Conservation (phyloP, 352 stramenopile genomes). For the Globisporangium uncinulatum region DNA sequence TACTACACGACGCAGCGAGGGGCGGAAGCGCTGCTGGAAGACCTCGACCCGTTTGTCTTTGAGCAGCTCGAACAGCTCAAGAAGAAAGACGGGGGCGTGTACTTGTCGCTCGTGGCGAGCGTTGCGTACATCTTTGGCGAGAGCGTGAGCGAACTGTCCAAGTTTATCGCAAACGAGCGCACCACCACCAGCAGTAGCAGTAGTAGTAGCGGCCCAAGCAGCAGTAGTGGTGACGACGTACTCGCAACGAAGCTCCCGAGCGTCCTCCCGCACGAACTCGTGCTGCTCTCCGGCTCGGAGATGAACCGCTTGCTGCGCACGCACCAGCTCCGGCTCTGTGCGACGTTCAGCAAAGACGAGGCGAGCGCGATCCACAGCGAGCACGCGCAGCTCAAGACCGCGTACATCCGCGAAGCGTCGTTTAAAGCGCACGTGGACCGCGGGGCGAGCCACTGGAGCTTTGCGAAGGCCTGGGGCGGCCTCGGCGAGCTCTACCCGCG, state of each 20-base stretch:
- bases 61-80: conserved; percentile 7
- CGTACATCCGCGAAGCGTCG: conserved; percentile 14
- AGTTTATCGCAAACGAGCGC: conserved; percentile 2
- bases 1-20: conserved; percentile 8
- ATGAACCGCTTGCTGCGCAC: conserved; percentile 12
- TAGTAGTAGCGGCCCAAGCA: background rate
- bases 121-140: conserved; percentile 13
- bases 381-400: conserved; percentile 14
- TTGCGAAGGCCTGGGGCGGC: conserved; percentile 9
- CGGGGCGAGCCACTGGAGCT: conserved; percentile 7
- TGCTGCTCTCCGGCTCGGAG: conserved; percentile 14
- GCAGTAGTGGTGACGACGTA: background rate
- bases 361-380: conserved; percentile 12
- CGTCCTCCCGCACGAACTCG: conserved; percentile 15
- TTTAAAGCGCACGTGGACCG: conserved; percentile 11
- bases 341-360: conserved; percentile 11
- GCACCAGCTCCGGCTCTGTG: conserved; percentile 10
- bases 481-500: conserved; percentile 11
- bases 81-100: background rate
- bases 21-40: conserved; percentile 6
- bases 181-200: too few relatives aligned
- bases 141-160: conserved; percentile 9
- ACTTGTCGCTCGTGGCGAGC: conserved; percentile 5
- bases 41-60: conserved; percentile 16
- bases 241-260: conserved; percentile 3